These are phyloP conservation scores for Lentinus tigrinus DNA, from an alignment of 768 basidiomycete genomes.

Conservation along the genomic window DNA sequence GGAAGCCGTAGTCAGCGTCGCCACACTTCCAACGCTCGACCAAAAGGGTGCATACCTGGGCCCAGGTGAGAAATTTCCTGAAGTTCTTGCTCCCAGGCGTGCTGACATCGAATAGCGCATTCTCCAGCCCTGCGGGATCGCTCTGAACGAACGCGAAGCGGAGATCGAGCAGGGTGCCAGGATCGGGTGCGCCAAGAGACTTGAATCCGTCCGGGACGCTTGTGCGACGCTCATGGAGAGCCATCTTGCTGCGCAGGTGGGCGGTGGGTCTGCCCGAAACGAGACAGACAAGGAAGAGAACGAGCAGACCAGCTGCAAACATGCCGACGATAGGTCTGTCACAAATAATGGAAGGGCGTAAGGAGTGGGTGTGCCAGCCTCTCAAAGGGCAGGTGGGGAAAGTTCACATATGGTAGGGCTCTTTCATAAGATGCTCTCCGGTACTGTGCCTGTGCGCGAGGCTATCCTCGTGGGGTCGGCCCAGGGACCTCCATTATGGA, in stretches of 20 bases:
- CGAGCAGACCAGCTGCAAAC: conserved; percentile 5
- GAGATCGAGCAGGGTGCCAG: conserved; percentile 30
- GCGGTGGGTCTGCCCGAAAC: conserved; percentile 18
- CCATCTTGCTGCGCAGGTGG: conserved; percentile 11
- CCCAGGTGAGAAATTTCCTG: conserved; percentile 53
- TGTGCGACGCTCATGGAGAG: conserved; percentile 28
- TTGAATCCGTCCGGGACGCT: conserved; percentile 26
- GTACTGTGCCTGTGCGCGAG: no score
- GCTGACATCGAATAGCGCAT: conserved; percentile 33
- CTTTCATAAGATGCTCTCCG: no score
- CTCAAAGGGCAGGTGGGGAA: no score
- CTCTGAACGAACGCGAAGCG: conserved; percentile 34
- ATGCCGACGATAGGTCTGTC: no score
- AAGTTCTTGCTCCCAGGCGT: conserved; percentile 38
- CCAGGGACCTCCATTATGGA: no score
- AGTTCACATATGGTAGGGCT: no score
- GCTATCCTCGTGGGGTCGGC: no score
- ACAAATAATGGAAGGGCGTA: no score
- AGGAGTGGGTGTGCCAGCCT: no score
- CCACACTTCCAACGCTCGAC: background rate
- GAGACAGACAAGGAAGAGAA: conserved; percentile 10
- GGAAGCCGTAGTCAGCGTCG: no score
- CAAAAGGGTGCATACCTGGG: conserved; percentile 33
- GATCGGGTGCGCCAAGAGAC: conserved; percentile 22
- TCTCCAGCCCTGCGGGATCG: conserved; percentile 34